These are phyloP conservation scores for Gracilaria gracilis DNA, from an alignment of 23 red algal genomes.

Conservation along the genomic window DNA sequence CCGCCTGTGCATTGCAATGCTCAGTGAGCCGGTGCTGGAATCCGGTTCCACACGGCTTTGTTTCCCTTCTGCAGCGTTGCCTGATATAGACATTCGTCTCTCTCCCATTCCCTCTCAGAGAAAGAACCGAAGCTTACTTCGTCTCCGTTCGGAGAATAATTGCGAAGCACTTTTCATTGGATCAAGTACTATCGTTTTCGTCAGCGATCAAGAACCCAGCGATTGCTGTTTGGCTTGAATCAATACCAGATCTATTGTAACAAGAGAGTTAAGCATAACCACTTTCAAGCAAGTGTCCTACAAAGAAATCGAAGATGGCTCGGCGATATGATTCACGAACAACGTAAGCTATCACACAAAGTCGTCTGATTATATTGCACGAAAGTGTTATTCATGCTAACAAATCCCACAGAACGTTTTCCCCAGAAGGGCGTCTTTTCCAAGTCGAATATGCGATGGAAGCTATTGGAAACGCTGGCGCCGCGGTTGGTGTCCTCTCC, in stretches of 20 bases:
- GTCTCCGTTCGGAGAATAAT: no score
- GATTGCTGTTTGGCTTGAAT: background rate
- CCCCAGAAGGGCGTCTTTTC: constrained; percentile 96
- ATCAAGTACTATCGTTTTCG: background rate
- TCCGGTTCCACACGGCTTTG: no score
- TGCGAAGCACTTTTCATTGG: background rate
- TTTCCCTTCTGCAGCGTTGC: no score
- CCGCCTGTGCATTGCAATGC: no score
- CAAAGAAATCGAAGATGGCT: constrained; percentile 16
- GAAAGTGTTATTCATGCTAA: constrained; percentile 1
- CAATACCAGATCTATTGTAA: background rate
- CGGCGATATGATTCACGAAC: constrained; percentile 74
- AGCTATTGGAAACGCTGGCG: constrained; percentile 98
- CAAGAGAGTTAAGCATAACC: background rate
- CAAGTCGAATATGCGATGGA: constrained; percentile 99
- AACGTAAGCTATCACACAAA: constrained; percentile 38
- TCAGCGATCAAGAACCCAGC: background rate
- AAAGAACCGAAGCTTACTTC: no score
- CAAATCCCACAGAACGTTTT: constrained; percentile 77
- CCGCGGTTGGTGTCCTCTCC: constrained; percentile 88
- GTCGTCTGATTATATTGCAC: background rate
- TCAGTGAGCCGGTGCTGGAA: no score
- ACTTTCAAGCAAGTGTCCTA: background rate
- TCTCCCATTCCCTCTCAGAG: no score
- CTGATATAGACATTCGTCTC: no score